These are phyloP conservation scores for Ceratobasidium sp. DNA, from an alignment of 1,284 basidiomycete genomes.

Conservation along the genomic window DNA sequence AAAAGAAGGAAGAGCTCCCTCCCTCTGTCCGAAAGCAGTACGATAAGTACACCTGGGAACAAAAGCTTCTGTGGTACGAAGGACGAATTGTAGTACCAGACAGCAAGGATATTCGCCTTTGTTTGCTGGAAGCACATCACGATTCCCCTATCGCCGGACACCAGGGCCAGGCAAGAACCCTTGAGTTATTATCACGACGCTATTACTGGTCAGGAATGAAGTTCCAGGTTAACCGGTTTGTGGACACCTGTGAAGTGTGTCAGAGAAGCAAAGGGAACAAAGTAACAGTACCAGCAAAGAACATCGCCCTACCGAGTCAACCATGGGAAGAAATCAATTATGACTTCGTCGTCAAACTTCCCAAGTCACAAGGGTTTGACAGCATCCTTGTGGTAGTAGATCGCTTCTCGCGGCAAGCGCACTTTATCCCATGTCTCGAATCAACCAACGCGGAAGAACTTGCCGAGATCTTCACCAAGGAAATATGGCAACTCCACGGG, in stretches of 20 bases:
- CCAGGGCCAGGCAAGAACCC: neutral
- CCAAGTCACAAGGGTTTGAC: neutral
- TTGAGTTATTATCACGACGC: neutral
- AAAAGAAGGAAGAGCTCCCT: neutral
- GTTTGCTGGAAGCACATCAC: neutral
- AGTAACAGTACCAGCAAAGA: neutral
- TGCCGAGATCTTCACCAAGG: neutral
- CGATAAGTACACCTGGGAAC: neutral
- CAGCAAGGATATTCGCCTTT: neutral
- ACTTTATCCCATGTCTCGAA: conserved; percentile 4
- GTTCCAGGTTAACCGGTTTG: neutral
- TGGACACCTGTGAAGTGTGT: neutral
- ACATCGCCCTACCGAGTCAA: neutral
- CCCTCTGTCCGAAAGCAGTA: neutral
- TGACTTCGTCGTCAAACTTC: conserved; percentile 5
- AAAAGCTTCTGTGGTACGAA: neutral
- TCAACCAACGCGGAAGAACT: neutral
- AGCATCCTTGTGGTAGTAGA: neutral
- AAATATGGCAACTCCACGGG: too few species aligned
- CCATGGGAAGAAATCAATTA: neutral
- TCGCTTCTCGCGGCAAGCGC: neutral
- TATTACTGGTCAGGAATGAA: neutral
- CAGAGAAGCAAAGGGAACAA: neutral
- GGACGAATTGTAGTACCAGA: neutral
- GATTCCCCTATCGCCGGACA: neutral